phyloP scores from a whole-genome alignment of 2,329 filamentous ascomycete genomes.

The Exophiala viscosa region DNA sequence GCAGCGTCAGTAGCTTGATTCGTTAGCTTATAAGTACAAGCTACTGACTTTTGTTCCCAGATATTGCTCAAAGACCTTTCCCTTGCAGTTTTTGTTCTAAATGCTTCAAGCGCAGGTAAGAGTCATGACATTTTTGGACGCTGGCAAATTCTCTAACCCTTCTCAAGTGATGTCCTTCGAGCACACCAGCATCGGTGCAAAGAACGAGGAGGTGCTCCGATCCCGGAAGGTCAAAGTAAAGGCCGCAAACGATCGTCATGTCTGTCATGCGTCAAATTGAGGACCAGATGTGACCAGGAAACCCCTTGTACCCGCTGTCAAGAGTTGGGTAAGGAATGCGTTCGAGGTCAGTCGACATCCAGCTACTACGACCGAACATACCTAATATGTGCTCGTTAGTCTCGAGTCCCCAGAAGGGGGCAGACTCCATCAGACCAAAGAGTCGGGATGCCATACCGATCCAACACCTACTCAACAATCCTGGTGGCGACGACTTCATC shows the following conservation, averaged over 20 bases:
- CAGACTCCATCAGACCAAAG: slow-evolving; percentile 10
- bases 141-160: background rate
- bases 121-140: background rate
- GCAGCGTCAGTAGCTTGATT: slow-evolving; percentile 16
- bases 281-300: slow-evolving; percentile 24
- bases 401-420: slow-evolving; percentile 6
- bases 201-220: slow-evolving; percentile 22
- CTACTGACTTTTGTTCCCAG: slow-evolving; percentile 6
- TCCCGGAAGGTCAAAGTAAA: slow-evolving; percentile 25
- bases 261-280: slow-evolving; percentile 24
- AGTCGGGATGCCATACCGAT: slow-evolving; percentile 25
- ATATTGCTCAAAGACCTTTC: slow-evolving; percentile 23
- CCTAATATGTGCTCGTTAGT: slow-evolving; percentile 1
- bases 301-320: slow-evolving; percentile 23
- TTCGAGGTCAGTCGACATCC: slow-evolving; percentile 18
- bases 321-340: slow-evolving; percentile 24
- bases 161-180: slow-evolving; percentile 22
- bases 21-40: background rate
- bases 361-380: slow-evolving; percentile 5
- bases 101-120: slow-evolving; percentile 25
- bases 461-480: slow-evolving; percentile 20
- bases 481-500: slow-evolving; percentile 18
- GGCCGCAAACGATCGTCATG: slow-evolving; percentile 24
- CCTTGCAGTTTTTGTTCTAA: slow-evolving; percentile 25
- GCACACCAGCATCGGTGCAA: slow-evolving; percentile 26